These are phyloP conservation scores for Penicillium sp. DNA, from an alignment of 2,329 filamentous ascomycete genomes.

Conservation along the genomic window DNA sequence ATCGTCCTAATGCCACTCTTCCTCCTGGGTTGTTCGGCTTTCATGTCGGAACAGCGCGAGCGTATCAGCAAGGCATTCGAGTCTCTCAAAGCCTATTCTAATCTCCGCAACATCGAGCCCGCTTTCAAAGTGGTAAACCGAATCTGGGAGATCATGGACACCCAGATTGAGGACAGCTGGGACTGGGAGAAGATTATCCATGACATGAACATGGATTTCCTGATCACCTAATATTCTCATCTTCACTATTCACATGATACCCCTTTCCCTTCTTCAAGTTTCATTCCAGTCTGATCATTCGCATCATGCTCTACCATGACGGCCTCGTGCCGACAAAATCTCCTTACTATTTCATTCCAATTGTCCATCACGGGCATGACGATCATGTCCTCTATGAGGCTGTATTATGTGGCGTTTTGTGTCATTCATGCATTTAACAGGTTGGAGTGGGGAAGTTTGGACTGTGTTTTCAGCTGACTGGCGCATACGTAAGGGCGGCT, in stretches of 20 bases:
- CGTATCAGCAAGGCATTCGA: constrained; percentile 52
- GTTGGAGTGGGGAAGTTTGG: constrained; percentile 1
- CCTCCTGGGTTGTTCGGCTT: constrained; percentile 56
- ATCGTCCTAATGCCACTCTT: constrained; percentile 58
- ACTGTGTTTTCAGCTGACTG: constrained; percentile 7
- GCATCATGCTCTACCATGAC: too few species aligned
- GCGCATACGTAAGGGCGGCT: too few species aligned
- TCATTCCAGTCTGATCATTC: too few species aligned
- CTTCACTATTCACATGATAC: constrained; percentile 15
- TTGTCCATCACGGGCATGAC: constrained; percentile 11
- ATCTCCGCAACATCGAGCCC: constrained; percentile 53
- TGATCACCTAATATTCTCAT: constrained; percentile 48
- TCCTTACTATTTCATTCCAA: neutral
- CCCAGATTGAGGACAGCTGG: constrained; percentile 52
- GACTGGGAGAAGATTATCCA: constrained; percentile 59
- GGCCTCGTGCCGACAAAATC: too few species aligned
- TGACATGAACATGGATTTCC: constrained; percentile 55
- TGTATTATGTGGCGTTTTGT: constrained; percentile 20
- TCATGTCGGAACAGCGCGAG: constrained; percentile 50
- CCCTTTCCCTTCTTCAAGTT: constrained; percentile 5
- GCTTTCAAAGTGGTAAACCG: constrained; percentile 52
- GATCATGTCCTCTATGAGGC: constrained; percentile 8
- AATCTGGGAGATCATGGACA: constrained; percentile 58
- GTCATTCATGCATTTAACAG: constrained; percentile 9
- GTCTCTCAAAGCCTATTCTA: constrained; percentile 51